phyloP scores from a whole-genome alignment of 768 basidiomycete species.

The Boletus edulis region DNA sequence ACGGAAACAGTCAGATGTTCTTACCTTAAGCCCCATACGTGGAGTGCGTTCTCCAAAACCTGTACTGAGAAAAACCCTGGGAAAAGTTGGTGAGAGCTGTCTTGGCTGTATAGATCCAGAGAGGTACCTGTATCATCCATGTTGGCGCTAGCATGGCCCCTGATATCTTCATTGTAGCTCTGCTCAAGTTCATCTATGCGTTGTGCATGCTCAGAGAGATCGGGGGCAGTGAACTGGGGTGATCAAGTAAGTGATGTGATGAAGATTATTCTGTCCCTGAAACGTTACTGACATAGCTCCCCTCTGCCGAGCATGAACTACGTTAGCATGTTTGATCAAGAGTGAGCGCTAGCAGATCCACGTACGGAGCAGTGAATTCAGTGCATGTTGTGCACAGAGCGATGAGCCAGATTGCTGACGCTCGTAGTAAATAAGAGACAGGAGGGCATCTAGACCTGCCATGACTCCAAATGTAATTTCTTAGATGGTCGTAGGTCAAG shows the following conservation, averaged over 20 bases:
- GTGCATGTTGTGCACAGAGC: conserved; percentile 85
- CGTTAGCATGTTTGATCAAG: conserved; percentile 41
- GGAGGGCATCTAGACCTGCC: conserved; percentile 56
- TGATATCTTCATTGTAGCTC: conserved; percentile 49
- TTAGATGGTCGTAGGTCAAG: conserved; percentile 14
- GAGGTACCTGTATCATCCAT: conserved; percentile 86
- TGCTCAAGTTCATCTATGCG: conserved; percentile 65
- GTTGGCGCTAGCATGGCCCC: conserved; percentile 57
- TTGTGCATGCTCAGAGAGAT: conserved; percentile 74
- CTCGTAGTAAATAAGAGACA: conserved; percentile 71
- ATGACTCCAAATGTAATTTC: conserved; percentile 33
- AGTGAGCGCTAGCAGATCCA: conserved; percentile 28
- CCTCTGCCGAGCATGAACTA: conserved; percentile 34
- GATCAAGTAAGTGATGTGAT: conserved; percentile 13
- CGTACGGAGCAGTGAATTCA: conserved; percentile 76
- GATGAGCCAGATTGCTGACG: conserved; percentile 74
- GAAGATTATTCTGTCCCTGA: background rate
- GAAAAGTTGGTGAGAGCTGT: background rate
- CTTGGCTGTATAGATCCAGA: background rate
- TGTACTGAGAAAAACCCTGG: conserved; percentile 91
- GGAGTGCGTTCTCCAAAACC: conserved; percentile 80
- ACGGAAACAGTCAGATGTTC: conserved; percentile 13
- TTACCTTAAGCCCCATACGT: conserved; percentile 82
- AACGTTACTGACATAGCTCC: conserved; percentile 43
- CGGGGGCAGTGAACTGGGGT: conserved; percentile 70